Evolutionary conservation across 305 asterid genomes (phyloP).

Genomic region (Rubia peregrina): DNA sequence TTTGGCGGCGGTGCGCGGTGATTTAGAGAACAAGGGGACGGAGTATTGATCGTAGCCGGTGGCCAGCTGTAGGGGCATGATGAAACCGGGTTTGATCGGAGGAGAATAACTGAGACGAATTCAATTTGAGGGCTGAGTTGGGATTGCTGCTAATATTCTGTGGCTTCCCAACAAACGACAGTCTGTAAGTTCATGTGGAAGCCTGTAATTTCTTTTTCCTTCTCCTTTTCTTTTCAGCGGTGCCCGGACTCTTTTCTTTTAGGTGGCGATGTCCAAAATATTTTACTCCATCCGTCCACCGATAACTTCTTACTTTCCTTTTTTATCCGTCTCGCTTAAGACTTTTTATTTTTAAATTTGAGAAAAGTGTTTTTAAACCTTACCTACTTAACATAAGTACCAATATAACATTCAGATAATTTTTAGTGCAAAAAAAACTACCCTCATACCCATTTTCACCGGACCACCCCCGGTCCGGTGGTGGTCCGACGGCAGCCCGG

Average conservation of each 20-base stretch:
- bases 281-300: too few relatives aligned
- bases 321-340: too few relatives aligned
- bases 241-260: background rate
- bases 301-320: too few relatives aligned
- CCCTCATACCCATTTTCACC: too few relatives aligned
- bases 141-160: background rate
- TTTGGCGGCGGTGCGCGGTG: slow-evolving; percentile 13
- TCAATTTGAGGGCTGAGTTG: background rate
- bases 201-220: background rate
- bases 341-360: too few relatives aligned
- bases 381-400: too few relatives aligned
- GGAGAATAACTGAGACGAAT: background rate
- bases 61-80: slow-evolving; percentile 18
- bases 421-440: too few relatives aligned
- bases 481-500: too few relatives aligned
- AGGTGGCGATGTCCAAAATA: too few relatives aligned
- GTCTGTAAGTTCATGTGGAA: background rate
- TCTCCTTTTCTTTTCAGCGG: background rate
- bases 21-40: slow-evolving; percentile 17
- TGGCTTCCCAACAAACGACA: background rate
- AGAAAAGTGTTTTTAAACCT: too few relatives aligned
- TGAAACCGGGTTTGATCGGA: background rate
- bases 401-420: too few relatives aligned
- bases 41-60: slow-evolving; percentile 24
- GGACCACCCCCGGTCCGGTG: too few relatives aligned